Base-by-base conservation (phyloP, 2,329 filamentous ascomycete genomes). In the Lachnellula arida region DNA sequence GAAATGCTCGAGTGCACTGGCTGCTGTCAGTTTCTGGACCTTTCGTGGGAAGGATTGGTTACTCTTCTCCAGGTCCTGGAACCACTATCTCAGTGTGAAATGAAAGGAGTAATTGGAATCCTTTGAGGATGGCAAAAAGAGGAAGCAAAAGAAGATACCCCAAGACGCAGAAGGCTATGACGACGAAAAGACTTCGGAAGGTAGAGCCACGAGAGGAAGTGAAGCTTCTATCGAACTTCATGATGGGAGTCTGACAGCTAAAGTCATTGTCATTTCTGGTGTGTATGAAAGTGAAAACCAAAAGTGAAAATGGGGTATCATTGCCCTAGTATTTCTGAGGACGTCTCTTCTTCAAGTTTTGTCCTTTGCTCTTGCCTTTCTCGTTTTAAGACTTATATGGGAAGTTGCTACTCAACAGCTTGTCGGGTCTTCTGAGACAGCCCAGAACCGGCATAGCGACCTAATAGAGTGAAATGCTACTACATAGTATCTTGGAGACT, bases 1-100 rank as follows among this genome's bases (percentile, higher is more conserved):
- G 50, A 63, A 65, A 46, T 61, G 56, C 46, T 60, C 58, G 43
- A 64, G 51, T 22, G 53, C 46, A 54, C 62, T 64, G 43, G 17
- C 46, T 12, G 11, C 15, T 35, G 32, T 57, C 3, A 52, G 22
- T 23, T 47, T 22, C 9, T 5, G 14, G 28, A 12, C 12, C 44
- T 47, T 28, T 5, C 9, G 22, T 28, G 15, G 8, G 23, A 3
- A 48, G 28, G 25, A 17, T 15, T 22, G 51, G 46, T 47, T 55
- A 63, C 62, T 59, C 61, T 44, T 61, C 60, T 51, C 60, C 60
- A 39, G 44, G 49, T 12, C 42, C 42, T 25, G 42, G 42, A 23
- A 44, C 9, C 19, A 19, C 19, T 12, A 19, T 11, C 19, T 44
- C 42, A 11, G 19, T 19, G n/a, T 19, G 42, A 11, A 23, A 23